Conservation (phyloP, 495 filamentous ascomycete genomes). For the Parmelia sp. region DNA sequence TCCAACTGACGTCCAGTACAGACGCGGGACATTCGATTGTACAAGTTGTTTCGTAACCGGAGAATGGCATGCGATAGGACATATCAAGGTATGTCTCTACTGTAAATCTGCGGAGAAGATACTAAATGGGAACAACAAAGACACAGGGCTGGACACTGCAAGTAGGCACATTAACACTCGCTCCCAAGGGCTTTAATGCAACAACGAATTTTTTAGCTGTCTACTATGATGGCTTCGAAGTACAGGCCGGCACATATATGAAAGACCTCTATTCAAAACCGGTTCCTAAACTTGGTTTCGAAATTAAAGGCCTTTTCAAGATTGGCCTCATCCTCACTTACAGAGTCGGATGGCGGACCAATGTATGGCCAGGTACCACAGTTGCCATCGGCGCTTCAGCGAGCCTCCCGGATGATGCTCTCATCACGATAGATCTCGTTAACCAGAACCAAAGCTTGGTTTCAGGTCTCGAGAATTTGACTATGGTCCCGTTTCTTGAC, state of each 20-base stretch:
- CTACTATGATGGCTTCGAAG: no score
- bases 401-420: constrained; percentile 6
- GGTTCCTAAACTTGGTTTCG: constrained; percentile 30
- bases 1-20: not conserved
- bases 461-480: not conserved
- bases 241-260: constrained; percentile 14
- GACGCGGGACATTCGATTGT: not conserved
- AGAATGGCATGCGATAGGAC: not conserved
- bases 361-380: not conserved
- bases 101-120: not conserved
- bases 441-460: not conserved
- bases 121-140: not conserved
- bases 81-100: not conserved
- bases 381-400: not conserved
- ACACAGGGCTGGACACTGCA: not conserved
- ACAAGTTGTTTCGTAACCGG: not conserved
- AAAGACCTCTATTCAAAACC: constrained; percentile 28
- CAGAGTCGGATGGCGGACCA: constrained; percentile 16
- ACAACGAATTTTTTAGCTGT: constrained; percentile 31
- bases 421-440: not conserved
- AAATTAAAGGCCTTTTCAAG: constrained; percentile 29
- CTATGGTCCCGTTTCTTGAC: not conserved
- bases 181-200: constrained; percentile 11
- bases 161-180: constrained; percentile 1
- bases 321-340: constrained; percentile 31